Percentiles rank a stretch among this genome's conserved stretches.
Conservation (phyloP, 2,329 filamentous ascomycete genomes). For the Curvularia spicifera region DNA sequence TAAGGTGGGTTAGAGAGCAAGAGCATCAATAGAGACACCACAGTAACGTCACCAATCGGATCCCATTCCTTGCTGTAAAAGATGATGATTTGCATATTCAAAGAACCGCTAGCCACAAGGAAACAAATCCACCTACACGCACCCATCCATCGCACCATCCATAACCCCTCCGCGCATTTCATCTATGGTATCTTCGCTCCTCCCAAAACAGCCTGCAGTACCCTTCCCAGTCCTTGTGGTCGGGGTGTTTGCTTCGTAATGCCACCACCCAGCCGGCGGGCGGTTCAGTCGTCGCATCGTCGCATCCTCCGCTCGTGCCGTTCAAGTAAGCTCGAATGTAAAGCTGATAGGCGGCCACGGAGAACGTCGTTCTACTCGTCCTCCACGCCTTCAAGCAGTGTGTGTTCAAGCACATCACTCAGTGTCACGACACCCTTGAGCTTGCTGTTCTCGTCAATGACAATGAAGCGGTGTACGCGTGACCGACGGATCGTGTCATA, state of each 20-base stretch:
- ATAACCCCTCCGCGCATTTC: background rate
- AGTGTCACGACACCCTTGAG: conserved; percentile 90
- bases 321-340: conserved; percentile 5
- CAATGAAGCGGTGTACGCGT: conserved; percentile 87
- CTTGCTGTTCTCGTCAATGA: conserved; percentile 87
- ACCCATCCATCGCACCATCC: background rate
- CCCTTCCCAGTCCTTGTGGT: background rate
- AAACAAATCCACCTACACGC: background rate
- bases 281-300: conserved; percentile 11
- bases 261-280: background rate
- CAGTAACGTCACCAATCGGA: background rate
- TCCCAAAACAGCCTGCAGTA: background rate
- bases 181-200: background rate
- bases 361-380: conserved; percentile 31
- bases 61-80: background rate
- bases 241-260: background rate
- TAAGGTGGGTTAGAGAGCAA: too few relatives aligned
- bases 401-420: conserved; percentile 95
- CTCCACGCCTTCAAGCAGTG: conserved; percentile 79
- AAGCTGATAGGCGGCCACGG: conserved; percentile 9
- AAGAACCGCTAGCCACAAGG: background rate
- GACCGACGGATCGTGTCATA: conserved; percentile 97
- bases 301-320: conserved; percentile 2
- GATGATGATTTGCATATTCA: background rate
- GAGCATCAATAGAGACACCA: background rate